A percentile compares a stretch with the other conserved stretches of the same genome.
Conservation (phyloP, 2,329 filamentous ascomycete species). For the Coniochaeta prunicola region DNA sequence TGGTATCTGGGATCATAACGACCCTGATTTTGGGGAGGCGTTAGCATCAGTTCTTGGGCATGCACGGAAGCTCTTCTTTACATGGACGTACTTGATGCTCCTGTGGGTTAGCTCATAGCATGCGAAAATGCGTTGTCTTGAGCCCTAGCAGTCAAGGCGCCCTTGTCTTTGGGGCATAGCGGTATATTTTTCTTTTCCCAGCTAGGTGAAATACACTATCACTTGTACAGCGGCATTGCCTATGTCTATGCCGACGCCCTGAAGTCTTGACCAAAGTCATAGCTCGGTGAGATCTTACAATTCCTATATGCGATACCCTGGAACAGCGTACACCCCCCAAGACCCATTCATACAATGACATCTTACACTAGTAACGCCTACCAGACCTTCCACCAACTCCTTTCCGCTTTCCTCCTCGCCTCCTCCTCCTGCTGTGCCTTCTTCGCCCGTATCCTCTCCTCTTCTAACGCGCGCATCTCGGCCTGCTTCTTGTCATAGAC, state of each 20-base stretch:
- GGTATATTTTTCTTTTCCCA: not conserved
- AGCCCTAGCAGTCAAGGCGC: not conserved
- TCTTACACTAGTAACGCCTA: conserved; percentile 35
- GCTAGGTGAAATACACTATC: not conserved
- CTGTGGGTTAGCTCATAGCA: not conserved
- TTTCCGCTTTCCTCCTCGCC: conserved; percentile 23
- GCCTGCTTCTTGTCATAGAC: conserved; percentile 68
- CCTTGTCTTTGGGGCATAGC: not conserved
- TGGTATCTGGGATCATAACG: not conserved
- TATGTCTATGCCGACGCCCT: not conserved
- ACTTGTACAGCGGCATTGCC: not conserved
- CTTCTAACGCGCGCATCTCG: conserved; percentile 45
- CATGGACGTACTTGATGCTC: not conserved
- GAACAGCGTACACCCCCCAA: not conserved
- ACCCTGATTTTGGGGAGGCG: not conserved
- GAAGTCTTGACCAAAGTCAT: not conserved
- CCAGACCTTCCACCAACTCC: conserved; percentile 51
- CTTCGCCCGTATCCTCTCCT: conserved; percentile 31
- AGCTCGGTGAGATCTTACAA: too few relatives aligned
- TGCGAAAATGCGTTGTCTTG: not conserved
- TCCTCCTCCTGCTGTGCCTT: conserved; percentile 29
- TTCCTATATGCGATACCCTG: too few relatives aligned
- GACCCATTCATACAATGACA: not conserved
- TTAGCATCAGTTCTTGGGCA: too few relatives aligned
- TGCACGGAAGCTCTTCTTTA: too few relatives aligned